Conservation (phyloP, 2,329 filamentous ascomycete genomes). For the Fusarium ramigenum region DNA sequence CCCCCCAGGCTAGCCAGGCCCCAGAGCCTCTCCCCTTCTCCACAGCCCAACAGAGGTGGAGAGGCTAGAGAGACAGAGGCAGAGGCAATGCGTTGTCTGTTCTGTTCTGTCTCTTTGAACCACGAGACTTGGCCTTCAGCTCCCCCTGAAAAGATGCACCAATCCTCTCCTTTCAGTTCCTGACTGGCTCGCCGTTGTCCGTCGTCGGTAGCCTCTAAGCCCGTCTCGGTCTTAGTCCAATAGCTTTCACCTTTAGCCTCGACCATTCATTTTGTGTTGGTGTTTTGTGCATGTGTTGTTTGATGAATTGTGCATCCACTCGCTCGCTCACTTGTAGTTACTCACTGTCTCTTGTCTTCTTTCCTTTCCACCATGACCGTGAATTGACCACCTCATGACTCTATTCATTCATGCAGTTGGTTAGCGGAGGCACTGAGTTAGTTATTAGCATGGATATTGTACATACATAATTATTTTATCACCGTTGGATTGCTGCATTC, state of each 20-base stretch:
- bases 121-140: background rate
- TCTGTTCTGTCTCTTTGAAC: slow-evolving; percentile 6
- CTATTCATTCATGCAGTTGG: slow-evolving; percentile 1
- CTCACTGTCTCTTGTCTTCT: background rate
- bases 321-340: background rate
- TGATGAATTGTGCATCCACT: background rate
- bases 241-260: slow-evolving; percentile 15
- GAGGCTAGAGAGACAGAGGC: too few species aligned
- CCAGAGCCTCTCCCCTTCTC: slow-evolving; percentile 7
- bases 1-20: background rate
- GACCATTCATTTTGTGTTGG: slow-evolving; percentile 19
- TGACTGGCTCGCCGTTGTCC: slow-evolving; percentile 26
- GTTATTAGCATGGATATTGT: background rate
- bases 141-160: slow-evolving; percentile 20
- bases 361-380: background rate
- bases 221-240: slow-evolving; percentile 12
- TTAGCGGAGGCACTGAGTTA: background rate
- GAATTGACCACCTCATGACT: slow-evolving; percentile 5
- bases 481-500: background rate
- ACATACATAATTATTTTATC: background rate
- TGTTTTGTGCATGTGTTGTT: slow-evolving; percentile 1
- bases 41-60: slow-evolving; percentile 1
- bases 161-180: slow-evolving; percentile 12
- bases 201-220: slow-evolving; percentile 12
- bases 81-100: slow-evolving; percentile 1